Conservation (phyloP, 306 rosid genomes). For the Vigna unguiculata region DNA sequence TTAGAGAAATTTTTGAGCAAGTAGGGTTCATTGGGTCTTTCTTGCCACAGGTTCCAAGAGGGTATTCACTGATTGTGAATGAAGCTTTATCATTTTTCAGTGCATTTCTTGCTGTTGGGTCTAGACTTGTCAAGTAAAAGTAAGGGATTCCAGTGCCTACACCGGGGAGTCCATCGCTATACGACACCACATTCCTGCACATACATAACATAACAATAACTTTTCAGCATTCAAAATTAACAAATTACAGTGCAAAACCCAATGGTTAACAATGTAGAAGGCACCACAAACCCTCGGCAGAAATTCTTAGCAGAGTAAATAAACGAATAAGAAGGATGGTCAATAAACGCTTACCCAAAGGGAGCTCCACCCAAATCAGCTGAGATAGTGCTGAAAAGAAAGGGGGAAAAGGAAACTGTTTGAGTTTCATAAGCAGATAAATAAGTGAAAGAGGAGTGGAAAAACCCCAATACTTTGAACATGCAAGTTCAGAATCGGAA, state of each 20-base stretch:
- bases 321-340: neutral
- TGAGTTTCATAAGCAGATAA: too few relatives aligned
- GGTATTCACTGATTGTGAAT: constrained; percentile 77
- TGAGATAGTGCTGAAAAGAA: constrained; percentile 81
- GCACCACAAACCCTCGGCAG: neutral
- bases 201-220: constrained; percentile 18
- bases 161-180: constrained; percentile 78
- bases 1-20: constrained; percentile 84
- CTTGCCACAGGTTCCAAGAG: constrained; percentile 88
- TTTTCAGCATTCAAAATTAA: neutral
- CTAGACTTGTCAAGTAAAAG: constrained; percentile 90
- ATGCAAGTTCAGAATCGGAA: neutral
- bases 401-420: neutral
- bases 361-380: constrained; percentile 89
- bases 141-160: constrained; percentile 80
- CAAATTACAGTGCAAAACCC: neutral
- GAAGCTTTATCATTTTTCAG: constrained; percentile 75
- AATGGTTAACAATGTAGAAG: neutral
- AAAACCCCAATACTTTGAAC: too few relatives aligned
- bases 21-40: constrained; percentile 87
- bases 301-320: neutral
- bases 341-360: constrained; percentile 70
- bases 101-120: constrained; percentile 84
- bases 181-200: constrained; percentile 88
- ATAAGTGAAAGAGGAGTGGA: too few relatives aligned